Evolutionary conservation across 148 eudicot genomes (phyloP).

Genomic region (Chenopodium suecicum): DNA sequence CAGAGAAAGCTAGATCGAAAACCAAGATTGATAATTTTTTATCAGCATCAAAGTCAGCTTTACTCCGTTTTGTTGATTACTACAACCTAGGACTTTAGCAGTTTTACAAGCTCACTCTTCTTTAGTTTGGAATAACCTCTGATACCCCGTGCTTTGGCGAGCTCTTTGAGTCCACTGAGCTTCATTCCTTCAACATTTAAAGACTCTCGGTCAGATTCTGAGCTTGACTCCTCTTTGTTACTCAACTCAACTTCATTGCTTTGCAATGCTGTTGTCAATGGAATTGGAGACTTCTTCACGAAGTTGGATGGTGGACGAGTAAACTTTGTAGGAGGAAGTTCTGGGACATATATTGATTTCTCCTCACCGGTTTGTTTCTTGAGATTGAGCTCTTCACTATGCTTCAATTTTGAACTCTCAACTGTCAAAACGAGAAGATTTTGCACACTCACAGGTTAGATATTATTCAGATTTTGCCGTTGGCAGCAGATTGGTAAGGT

Average conservation of each 20-base stretch:
- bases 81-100: constrained; percentile 26
- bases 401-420: neutral
- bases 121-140: constrained; percentile 67
- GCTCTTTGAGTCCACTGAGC: constrained; percentile 49
- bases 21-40: neutral
- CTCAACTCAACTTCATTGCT: constrained; percentile 17
- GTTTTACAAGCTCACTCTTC: constrained; percentile 52
- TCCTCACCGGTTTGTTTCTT: constrained; percentile 28
- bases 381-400: neutral
- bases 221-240: constrained; percentile 7
- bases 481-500: neutral
- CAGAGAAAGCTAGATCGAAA: neutral
- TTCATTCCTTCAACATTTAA: constrained; percentile 45
- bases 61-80: no score
- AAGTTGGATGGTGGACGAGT: constrained; percentile 53
- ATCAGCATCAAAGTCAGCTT: neutral
- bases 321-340: constrained; percentile 18
- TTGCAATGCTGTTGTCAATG: constrained; percentile 26
- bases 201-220: constrained; percentile 6
- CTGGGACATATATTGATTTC: constrained; percentile 15
- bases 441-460: neutral
- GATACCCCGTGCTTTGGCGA: constrained; percentile 58
- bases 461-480: neutral
- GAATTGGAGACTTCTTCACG: constrained; percentile 60
- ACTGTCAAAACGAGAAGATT: neutral